Evolutionary conservation across 108 stramenopile genomes (phyloP).

Genomic region (Stephanodiscus triporus): DNA sequence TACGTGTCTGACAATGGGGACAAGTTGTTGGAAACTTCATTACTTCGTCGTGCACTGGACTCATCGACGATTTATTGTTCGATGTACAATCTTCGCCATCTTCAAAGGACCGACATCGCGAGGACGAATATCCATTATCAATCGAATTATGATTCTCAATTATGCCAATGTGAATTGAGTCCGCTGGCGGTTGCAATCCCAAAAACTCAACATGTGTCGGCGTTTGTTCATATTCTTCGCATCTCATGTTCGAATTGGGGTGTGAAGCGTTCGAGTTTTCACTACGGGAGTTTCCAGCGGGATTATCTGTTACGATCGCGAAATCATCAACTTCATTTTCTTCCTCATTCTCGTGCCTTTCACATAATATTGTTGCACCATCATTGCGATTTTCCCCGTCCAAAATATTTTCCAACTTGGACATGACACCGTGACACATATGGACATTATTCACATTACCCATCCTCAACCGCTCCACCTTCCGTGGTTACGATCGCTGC

Average conservation of each 20-base stretch:
- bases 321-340: conserved; percentile 57
- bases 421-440: conserved; percentile 45
- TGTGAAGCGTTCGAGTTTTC: conserved; percentile 49
- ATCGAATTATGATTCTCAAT: conserved; percentile 59
- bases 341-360: conserved; percentile 10
- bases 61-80: neutral
- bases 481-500: conserved; percentile 31
- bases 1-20: conserved; percentile 45
- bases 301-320: conserved; percentile 69
- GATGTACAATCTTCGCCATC: conserved; percentile 7
- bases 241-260: conserved; percentile 46
- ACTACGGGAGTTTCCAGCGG: conserved; percentile 84
- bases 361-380: neutral
- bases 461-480: conserved; percentile 49
- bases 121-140: conserved; percentile 23
- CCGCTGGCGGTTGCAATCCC: conserved; percentile 55
- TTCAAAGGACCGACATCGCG: conserved; percentile 13
- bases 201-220: conserved; percentile 56
- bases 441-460: conserved; percentile 59
- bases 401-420: conserved; percentile 16
- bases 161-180: conserved; percentile 30
- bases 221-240: conserved; percentile 42
- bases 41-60: neutral
- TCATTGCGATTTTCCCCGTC: conserved; percentile 38
- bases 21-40: conserved; percentile 62